Base-by-base conservation (phyloP, 139 green algal species). In the Chlamydomonas asymmetrica region DNA sequence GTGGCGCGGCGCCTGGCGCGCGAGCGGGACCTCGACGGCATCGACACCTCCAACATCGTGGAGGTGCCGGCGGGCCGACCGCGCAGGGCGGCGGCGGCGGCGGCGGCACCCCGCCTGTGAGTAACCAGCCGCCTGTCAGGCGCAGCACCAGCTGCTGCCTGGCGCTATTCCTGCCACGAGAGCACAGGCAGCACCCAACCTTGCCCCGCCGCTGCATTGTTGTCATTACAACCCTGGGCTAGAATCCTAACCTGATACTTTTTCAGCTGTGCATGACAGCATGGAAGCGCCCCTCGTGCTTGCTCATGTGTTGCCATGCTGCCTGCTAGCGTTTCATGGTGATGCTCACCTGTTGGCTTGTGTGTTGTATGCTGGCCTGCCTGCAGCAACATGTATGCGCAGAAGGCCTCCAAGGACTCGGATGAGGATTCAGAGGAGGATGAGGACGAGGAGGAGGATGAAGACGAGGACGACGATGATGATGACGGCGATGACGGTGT, bases 1-100 rank as follows among this genome's bases (percentile, higher is more conserved):
- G 87, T 71, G 29, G 85, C 80, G 69, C 37, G n/a, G 61, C 71
- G 63, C 56, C 70, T 93, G 37, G 69, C 85, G 50, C 56, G 76
- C 41, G 67, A 91, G 65, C 68, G 83, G 2, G 90, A 94, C 56
- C 61, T 94, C 62, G 90, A 94, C 9, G 90, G 90, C 35, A 94
- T 94, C 61, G 90, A 94, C 80, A 87, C 75, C 5, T 89, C 78
- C 71, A 94, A 94, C 82, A 94, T 94, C 80, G 81, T 94, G 22
- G 69, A 75, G 22, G 45, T 32, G 32, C 64, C 13, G 7, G 73
- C 49, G 6, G 80, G 85, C 25, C 60, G 82, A 23, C 77, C 83
- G 48, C 73, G 87, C 5, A 32, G 79, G n/a, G 75, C 72, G 20
- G 70, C 78, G 31, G 60, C 80, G 32, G 75, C 78, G 29, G 54